Conservation (phyloP, 208 protist species). For the Borovskyia barvae region DNA sequence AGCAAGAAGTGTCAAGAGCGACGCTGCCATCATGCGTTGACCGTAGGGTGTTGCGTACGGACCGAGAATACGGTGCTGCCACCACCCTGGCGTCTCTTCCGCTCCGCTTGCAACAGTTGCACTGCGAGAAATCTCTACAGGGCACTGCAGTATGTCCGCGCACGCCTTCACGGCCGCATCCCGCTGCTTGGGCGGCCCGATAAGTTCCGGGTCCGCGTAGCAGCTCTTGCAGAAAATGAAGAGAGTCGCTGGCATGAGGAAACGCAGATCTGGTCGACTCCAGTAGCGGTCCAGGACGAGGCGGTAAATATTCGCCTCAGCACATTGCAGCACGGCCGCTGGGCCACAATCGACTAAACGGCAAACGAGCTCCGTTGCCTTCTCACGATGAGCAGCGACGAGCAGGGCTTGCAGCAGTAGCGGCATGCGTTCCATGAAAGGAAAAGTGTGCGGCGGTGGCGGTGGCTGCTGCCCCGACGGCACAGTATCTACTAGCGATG, state of each 20-base stretch:
- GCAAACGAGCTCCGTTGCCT: slow-evolving; percentile 72
- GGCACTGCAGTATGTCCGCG: slow-evolving; percentile 56
- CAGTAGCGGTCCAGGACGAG: slow-evolving; percentile 77
- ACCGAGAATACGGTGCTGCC: slow-evolving; percentile 71
- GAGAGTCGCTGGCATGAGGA: slow-evolving; percentile 75
- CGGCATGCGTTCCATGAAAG: slow-evolving; percentile 70
- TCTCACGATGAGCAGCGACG: slow-evolving; percentile 70
- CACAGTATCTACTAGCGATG: no score
- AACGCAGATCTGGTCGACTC: slow-evolving; percentile 63
- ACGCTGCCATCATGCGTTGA: slow-evolving; percentile 62
- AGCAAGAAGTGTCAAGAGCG: slow-evolving; percentile 62
- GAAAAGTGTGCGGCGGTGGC: slow-evolving; percentile 36
- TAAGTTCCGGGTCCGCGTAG: slow-evolving; percentile 76
- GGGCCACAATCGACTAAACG: slow-evolving; percentile 78
- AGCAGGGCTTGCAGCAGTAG: slow-evolving; percentile 79
- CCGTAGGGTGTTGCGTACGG: slow-evolving; percentile 51
- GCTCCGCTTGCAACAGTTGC: neutral
- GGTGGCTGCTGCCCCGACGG: no score
- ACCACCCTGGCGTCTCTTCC: slow-evolving; percentile 36
- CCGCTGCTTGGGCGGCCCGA: slow-evolving; percentile 50
- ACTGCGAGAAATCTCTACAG: slow-evolving; percentile 33
- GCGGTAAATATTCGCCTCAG: slow-evolving; percentile 77
- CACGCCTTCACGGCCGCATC: slow-evolving; percentile 47
- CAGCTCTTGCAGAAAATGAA: slow-evolving; percentile 86
- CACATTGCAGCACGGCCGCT: slow-evolving; percentile 69